phyloP scores from a whole-genome alignment of 2,329 filamentous ascomycete genomes.

The Fusarium sterilihyphosum region DNA sequence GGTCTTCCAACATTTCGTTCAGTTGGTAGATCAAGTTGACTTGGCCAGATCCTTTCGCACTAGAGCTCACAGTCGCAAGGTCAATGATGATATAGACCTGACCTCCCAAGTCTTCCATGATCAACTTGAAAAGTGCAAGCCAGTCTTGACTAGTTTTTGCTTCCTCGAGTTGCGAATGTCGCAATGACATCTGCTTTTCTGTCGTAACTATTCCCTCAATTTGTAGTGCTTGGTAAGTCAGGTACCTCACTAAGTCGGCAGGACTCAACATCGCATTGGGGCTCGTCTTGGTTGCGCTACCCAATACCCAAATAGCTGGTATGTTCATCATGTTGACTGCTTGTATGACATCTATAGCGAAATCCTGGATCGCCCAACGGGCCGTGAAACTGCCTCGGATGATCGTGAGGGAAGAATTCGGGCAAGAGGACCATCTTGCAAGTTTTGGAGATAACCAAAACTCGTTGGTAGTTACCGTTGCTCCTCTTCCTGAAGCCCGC shows the following conservation, averaged over 20 bases:
- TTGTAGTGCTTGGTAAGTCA: neutral
- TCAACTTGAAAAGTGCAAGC: neutral
- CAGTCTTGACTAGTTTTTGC: neutral
- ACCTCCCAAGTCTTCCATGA: neutral
- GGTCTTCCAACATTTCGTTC: fast-evolving
- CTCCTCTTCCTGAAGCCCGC: neutral
- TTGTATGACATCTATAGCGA: neutral
- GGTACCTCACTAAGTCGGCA: neutral
- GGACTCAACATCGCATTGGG: neutral
- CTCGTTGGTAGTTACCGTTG: neutral
- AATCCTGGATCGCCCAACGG: neutral
- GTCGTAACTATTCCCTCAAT: neutral
- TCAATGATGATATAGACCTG: constrained; percentile 13
- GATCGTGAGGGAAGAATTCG: neutral
- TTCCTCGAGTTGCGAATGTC: neutral
- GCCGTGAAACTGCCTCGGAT: neutral
- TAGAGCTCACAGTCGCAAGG: neutral
- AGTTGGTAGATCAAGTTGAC: neutral
- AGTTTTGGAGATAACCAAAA: constrained; percentile 16
- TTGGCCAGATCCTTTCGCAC: neutral
- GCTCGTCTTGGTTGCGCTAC: neutral
- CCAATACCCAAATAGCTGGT: constrained; percentile 2
- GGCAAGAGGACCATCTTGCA: neutral
- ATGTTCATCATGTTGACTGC: fast-evolving
- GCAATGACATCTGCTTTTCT: constrained; percentile 4